Evolutionary conservation across 306 rosid species (phyloP), one percentile per base, ranked within the genome.

Genomic region (Rosa chinensis): DNA sequence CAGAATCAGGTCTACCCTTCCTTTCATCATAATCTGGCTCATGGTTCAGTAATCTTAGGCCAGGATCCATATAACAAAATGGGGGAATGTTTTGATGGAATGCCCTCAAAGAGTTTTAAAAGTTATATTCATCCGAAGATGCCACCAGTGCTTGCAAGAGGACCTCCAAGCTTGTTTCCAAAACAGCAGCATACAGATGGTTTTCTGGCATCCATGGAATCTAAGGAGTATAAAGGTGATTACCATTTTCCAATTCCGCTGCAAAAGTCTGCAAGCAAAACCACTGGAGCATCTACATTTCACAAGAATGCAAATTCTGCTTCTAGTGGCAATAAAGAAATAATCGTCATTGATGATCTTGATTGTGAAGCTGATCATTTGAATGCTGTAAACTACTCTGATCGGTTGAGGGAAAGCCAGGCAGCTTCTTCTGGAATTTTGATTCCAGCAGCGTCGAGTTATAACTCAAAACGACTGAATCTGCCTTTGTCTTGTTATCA

Each of bases 291-390:
- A 13, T 35, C 85, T 10, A 4, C 53, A 47, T 55, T 44, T 56
- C 76, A 66, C 77, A 81, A 71, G 75, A 82, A 72, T 79, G 53
- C 72, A 66, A 52, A 21, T 81, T 73, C 83, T 74, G 70, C 83
- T 8, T 61, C 67, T 42, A 78, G 40, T 74, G 25, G 76, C 42
- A 25, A 28, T 12, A 79, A 77, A 80, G 89, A 88, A 79, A 81
- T 83, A 59, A 73, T 82, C 72, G 66, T 79, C 43, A 79, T 83
- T 20, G 82, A 84, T 77, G 91, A 88, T 73, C 73, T 79, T 25
- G 85, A 86, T 69, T 23, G 73, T 79, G 87, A 78, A 45, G 82
- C 78, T 67, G 73, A 83, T 40, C 49, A 40, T 67, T 62, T 77
- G 80, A 75, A 82, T 64, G 74, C 56, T 69, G 79, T 40, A 17